These are phyloP conservation scores for Salix koriyanagi DNA, from an alignment of 345 rosid genomes.

Conservation along the genomic window DNA sequence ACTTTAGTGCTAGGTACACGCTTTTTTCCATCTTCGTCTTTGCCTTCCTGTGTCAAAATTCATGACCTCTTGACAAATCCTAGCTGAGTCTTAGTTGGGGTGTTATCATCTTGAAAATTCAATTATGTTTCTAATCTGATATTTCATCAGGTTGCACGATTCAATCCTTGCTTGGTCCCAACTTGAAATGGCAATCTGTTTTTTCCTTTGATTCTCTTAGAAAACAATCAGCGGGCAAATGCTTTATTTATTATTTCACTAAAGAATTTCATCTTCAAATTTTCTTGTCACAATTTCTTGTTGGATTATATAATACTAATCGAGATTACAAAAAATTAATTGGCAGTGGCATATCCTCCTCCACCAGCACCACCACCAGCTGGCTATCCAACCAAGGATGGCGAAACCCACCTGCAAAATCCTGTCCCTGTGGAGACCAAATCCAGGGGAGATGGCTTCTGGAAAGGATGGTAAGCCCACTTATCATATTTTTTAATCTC, in stretches of 20 bases:
- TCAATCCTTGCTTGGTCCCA: too few species aligned
- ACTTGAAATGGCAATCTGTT: too few species aligned
- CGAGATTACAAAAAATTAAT: background rate
- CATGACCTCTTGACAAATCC: too few species aligned
- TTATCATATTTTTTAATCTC: background rate
- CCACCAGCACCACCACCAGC: constrained; percentile 33
- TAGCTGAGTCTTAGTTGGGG: too few species aligned
- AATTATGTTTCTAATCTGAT: too few species aligned
- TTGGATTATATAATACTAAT: background rate
- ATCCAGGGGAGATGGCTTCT: constrained; percentile 69
- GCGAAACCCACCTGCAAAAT: constrained; percentile 9
- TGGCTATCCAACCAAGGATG: constrained; percentile 56
- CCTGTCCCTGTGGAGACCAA: constrained; percentile 41
- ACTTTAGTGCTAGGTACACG: background rate
- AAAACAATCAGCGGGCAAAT: too few species aligned
- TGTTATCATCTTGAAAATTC: too few species aligned
- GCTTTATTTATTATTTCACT: too few species aligned
- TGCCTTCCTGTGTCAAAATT: background rate
- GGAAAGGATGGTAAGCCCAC: constrained; percentile 60
- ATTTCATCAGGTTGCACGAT: too few species aligned
- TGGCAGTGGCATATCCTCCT: constrained; percentile 2
- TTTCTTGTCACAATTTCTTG: background rate
- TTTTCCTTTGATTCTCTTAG: too few species aligned
- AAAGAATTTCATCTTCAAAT: too few species aligned
- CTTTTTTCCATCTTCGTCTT: background rate